Evolutionary conservation across 148 eudicot species (phyloP).

Genomic region (Salicornia ramosissima): DNA sequence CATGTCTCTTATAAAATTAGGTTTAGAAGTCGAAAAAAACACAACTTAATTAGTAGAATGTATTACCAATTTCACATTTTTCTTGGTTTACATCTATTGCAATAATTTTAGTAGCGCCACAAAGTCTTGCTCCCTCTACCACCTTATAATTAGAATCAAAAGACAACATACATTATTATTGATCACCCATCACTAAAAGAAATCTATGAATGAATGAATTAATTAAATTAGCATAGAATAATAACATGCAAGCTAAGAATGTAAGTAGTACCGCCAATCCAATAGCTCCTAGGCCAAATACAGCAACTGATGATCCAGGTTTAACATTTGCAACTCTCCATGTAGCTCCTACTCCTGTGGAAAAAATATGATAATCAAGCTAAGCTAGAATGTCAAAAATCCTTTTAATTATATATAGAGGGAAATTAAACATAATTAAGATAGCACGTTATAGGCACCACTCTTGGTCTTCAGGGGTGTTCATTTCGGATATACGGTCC

Average conservation of each 20-base stretch:
- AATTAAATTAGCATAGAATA: no score
- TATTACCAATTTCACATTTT: constrained; percentile 56
- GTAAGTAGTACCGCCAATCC: constrained; percentile 70
- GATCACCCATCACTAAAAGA: background rate
- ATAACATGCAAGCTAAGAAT: background rate
- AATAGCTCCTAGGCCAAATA: constrained; percentile 84
- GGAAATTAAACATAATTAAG: no score
- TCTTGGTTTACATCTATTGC: constrained; percentile 76
- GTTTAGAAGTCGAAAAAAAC: no score
- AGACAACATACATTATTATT: no score
- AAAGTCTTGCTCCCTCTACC: constrained; percentile 82
- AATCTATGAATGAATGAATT: background rate
- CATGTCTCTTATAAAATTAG: no score
- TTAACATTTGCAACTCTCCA: constrained; percentile 75
- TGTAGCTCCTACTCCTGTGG: constrained; percentile 88
- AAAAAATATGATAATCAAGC: background rate
- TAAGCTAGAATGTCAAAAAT: background rate
- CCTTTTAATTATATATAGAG: background rate
- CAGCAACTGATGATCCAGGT: constrained; percentile 74
- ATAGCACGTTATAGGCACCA: no score
- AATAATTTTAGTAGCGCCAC: constrained; percentile 81
- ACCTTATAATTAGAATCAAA: constrained; percentile 49
- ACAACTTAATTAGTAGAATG: no score
- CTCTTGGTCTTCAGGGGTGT: no score
- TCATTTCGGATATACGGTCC: no score